Base-by-base conservation (phyloP, 75 land plant species). In the Selaginella moellendorffii region DNA sequence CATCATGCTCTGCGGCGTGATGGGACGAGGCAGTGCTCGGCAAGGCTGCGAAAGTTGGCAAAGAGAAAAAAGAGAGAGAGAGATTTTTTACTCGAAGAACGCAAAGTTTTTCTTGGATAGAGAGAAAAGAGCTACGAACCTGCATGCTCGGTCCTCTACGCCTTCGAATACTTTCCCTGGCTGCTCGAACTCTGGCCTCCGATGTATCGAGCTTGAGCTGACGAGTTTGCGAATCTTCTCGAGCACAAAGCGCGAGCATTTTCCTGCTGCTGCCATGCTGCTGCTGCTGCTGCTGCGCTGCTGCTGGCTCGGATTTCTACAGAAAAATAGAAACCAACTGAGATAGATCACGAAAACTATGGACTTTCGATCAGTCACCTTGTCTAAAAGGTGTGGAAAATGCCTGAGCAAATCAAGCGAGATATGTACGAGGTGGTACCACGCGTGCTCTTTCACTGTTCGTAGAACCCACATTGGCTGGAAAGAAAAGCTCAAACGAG, bases 391-490 rank as follows among this genome's bases (percentile, higher is more conserved):
- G 25, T 64, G 36, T 1, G 77, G 66, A 19, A 80, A 54, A 62
- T 88, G 83, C 69, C 83, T 74, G 0, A 83, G 88, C 64, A 85
- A 70, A 71, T 91, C 97, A 26, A 81, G 72, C 12, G 97, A 91
- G 46, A 88, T 72, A 64, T 85, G 95, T 26, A 87, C 77, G 58
- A 89, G 81, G 52, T 82, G 72, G 62, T 85, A 83, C 31, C 76
- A 29, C 30, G 46, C 18, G 27, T 76, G 82, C 63, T 88, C 89
- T 70, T 75, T 85, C 26, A 67, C 75, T 24, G 93, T 77, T 65
- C 81, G 84, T 54, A 90, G 71, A 23, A 87, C 70, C 96, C 96
- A 90, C 24, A 84, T 42, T 59, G 96, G 92, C 96, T 90, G 92
- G 60, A 61, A 30, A 21, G 25, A 20, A 54, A 54, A 66, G 25